phyloP scores from a whole-genome alignment of 345 rosid species.

The Durio zibethinus region DNA sequence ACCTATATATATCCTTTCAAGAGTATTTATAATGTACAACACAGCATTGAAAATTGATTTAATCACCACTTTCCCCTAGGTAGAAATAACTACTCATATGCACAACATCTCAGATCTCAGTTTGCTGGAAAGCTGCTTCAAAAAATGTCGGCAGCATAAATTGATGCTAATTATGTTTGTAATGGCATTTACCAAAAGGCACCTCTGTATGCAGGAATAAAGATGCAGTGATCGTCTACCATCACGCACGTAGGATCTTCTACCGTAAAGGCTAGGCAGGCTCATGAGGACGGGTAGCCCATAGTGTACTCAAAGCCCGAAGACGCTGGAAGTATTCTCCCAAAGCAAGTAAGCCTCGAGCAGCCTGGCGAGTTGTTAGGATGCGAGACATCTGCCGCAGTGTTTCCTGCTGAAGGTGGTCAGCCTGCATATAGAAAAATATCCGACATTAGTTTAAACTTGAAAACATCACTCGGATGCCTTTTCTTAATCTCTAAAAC shows the following conservation, averaged over 20 bases:
- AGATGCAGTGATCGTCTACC: not conserved
- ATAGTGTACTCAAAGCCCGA: slow-evolving; percentile 60
- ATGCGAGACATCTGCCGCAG: slow-evolving; percentile 73
- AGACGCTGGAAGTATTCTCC: slow-evolving; percentile 85
- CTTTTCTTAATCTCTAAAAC: not conserved
- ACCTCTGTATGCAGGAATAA: slow-evolving; percentile 19
- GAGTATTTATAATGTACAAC: slow-evolving; percentile 7
- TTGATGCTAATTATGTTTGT: slow-evolving; percentile 20
- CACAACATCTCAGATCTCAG: slow-evolving; percentile 26
- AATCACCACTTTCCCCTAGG: slow-evolving; percentile 14
- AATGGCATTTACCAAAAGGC: slow-evolving; percentile 16
- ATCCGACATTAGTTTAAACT: not conserved
- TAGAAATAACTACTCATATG: slow-evolving; percentile 25
- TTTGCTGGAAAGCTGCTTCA: slow-evolving; percentile 33
- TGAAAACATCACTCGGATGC: not conserved
- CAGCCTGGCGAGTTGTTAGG: slow-evolving; percentile 75
- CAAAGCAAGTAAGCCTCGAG: slow-evolving; percentile 72
- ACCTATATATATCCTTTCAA: not conserved
- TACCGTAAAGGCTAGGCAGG: slow-evolving; percentile 35
- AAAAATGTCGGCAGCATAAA: slow-evolving; percentile 39
- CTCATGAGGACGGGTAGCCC: slow-evolving; percentile 57
- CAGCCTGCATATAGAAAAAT: slow-evolving; percentile 52
- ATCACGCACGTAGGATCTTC: slow-evolving; percentile 8
- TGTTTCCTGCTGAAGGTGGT: slow-evolving; percentile 79
- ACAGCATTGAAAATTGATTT: slow-evolving; percentile 14